Evolutionary conservation across 495 filamentous ascomycete genomes (phyloP), one percentile per base, ranked within the genome.

Genomic region (Penicillium daleae): DNA sequence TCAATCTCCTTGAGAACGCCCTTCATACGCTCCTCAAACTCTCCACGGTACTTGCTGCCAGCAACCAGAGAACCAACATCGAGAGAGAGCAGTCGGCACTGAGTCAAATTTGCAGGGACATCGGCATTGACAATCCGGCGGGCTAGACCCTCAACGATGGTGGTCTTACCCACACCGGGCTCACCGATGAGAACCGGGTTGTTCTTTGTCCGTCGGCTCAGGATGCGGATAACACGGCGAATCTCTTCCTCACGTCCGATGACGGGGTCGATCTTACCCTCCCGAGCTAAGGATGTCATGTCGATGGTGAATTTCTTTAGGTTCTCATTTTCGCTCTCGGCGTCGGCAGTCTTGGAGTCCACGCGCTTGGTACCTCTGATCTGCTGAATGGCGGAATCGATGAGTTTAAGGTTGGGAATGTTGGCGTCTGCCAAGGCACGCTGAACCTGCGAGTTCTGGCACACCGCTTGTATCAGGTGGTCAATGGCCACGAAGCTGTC

Each of bases 11-110:
- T 98, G 58, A 99, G 80, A 19, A 99, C 93, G 13, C 95, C 92
- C 83, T 99, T 99, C 93, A 99, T 97, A 61, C 95, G 86, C 80
- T 99, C 95, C 74, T 99, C 95, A 66, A 99, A 99, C 75, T 99
- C 95, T 74, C 95, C 95, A 50, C 95, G 85, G 80, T 94, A 99
- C 75, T 99, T 99, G 83, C 92, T 97, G 57, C 95, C 95, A 27
- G 95, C 95, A 52, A 99, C 93, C 40, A 99, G 79, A 9, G 94
- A 89, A 61, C 95, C 95, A 56, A 99, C 95, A 71, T 99, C 95
- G 13, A 99, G 85, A 10, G 94, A 96, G 31, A 99, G 87, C 17
- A 99, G 82, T 68, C 90, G 94, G 84, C 95, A 98, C 58, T 90
- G 89, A 8, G 93, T 91, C n/a, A 99, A 80, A 68, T 97, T 96